Conservation (phyloP, 306 rosid genomes). For the Fagus crenata region DNA sequence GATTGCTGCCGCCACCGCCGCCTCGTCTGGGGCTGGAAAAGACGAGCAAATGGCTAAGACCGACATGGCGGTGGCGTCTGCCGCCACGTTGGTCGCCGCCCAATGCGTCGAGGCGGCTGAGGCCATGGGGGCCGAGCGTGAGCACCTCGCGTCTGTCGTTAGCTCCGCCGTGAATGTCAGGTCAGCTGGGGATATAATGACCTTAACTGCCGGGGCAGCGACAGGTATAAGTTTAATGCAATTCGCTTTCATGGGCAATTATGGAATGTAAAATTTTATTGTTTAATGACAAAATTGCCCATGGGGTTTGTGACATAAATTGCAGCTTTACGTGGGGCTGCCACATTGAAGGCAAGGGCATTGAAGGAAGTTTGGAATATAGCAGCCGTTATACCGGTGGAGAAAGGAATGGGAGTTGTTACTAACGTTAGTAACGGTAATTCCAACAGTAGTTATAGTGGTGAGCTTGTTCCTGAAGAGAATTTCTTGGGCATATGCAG, state of each 20-base stretch:
- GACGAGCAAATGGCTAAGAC: constrained; percentile 74
- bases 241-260: background rate
- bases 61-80: constrained; percentile 87
- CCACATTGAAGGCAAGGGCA: constrained; percentile 92
- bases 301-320: constrained; percentile 13
- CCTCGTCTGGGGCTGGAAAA: constrained; percentile 45
- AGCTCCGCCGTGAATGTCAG: constrained; percentile 90
- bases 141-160: constrained; percentile 74
- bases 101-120: constrained; percentile 97
- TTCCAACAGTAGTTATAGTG: constrained; percentile 63
- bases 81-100: constrained; percentile 87
- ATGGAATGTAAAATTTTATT: background rate
- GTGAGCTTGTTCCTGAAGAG: constrained; percentile 64
- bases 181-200: constrained; percentile 86
- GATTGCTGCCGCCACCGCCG: constrained; percentile 78
- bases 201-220: constrained; percentile 86
- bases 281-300: constrained; percentile 6
- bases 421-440: constrained; percentile 44
- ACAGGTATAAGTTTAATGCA: constrained; percentile 44
- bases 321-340: constrained; percentile 91
- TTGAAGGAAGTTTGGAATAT: constrained; percentile 91
- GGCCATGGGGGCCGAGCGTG: constrained; percentile 88
- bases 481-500: constrained; percentile 73
- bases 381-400: constrained; percentile 83
- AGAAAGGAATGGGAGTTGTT: constrained; percentile 52